Evolutionary conservation across 1,284 basidiomycete genomes (phyloP), one percentile per base, ranked within the genome.

Genomic region (Singerocomus inundabilis): DNA sequence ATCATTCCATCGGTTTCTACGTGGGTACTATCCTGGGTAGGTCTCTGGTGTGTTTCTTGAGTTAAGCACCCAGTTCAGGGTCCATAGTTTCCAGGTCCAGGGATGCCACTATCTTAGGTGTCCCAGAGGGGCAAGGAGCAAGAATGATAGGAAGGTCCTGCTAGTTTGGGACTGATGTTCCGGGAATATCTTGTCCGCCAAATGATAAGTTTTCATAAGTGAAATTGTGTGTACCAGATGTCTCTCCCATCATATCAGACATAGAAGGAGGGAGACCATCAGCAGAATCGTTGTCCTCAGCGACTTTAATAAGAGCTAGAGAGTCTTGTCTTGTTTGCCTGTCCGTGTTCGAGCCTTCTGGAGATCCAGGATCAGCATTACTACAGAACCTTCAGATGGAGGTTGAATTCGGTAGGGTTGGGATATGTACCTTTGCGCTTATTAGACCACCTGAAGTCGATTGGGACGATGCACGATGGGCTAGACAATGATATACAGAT

Each of bases 251-350:
- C 42, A 48, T 48, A 15, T 51, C 37, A 45, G 53, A 51, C 46
- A 58, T 42, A 4, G 49, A 52, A 28, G 24, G 37, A 8, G 49
- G 51, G 44, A 63, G 48, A 41, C 30, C 5, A 41, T 52, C 47
- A 9, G 48, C 25, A 21, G 12, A 18, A 34, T 24, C 16, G 33
- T 26, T 21, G 39, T 48, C 39, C 35, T 33, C 38, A 18, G 37
- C n/a, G 25, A 25, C 39, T 44, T 35, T 35, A 21, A 26, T 12
- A 38, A 37, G 6, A 12, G 46, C 32, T 33, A 16, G 45, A 45
- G 47, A 39, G 30, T 44, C 29, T 31, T 0, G n/a, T 15, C 29
- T 39, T 18, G 25, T 33, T 25, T 33, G 31, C 34, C 16, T 36
- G 26, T 30, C 10, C 34, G 16, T 16, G 12, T 39, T 37, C 16